Evolutionary conservation across 768 basidiomycete species (phyloP).

Genomic region (Suillus variegatus): DNA sequence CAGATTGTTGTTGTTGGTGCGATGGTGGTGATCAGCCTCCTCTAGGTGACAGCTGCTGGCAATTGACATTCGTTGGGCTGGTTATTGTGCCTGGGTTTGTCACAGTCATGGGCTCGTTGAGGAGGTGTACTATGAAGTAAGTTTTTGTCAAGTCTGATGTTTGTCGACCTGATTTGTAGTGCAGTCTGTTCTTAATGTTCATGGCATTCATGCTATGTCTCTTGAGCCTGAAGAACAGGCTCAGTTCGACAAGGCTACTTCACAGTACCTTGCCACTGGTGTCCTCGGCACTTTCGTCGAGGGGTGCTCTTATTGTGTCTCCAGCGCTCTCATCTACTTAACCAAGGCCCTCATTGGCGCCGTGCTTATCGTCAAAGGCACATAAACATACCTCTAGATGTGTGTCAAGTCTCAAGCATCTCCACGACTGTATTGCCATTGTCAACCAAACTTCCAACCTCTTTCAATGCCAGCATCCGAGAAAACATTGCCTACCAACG

Average conservation of each 20-base stretch:
- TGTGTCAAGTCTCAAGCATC: constrained; percentile 71
- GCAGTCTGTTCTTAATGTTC: constrained; percentile 78
- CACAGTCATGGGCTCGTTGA: constrained; percentile 76
- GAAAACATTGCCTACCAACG: constrained; percentile 84
- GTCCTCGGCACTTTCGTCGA: constrained; percentile 83
- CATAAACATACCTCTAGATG: constrained; percentile 87
- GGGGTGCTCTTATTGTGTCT: constrained; percentile 81
- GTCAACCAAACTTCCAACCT: constrained; percentile 88
- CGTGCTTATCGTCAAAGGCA: constrained; percentile 76
- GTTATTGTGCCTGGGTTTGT: constrained; percentile 87
- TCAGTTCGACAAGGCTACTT: constrained; percentile 67
- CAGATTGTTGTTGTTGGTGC: constrained; percentile 72
- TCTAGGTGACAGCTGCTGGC: constrained; percentile 96
- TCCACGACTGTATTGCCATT: constrained; percentile 81
- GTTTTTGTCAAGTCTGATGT: constrained; percentile 25
- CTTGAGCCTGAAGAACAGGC: constrained; percentile 70
- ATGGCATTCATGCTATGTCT: constrained; percentile 86
- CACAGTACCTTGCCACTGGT: constrained; percentile 64
- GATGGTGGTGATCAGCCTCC: constrained; percentile 82
- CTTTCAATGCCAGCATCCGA: constrained; percentile 80
- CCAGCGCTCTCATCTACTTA: constrained; percentile 82
- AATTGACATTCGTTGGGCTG: constrained; percentile 87
- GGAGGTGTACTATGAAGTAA: constrained; percentile 85
- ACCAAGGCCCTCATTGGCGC: constrained; percentile 90
- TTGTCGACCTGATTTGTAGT: constrained; percentile 3